phyloP scores from a whole-genome alignment of 176 grass and related monocot genomes.

The maize (Zea mays) region Zm-B73-REFERENCE-NAM-5.0 NC_050105.1:125841501-125842000 shows the following conservation, averaged over 20 bases:
- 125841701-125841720: not conserved
- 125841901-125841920: constrained; percentile 93
- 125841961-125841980: not conserved
- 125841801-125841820: not conserved
- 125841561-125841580: not conserved
- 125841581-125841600: no score
- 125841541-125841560: not conserved
- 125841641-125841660: constrained; percentile 18
- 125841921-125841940: constrained; percentile 94
- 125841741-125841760: not conserved
- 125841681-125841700: constrained; percentile 39
- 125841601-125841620: no score
- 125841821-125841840: constrained; percentile 7
- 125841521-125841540: no score
- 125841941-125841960: constrained; percentile 3
- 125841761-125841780: not conserved
- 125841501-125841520: no score
- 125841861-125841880: constrained; percentile 71
- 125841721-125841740: constrained; percentile 2
- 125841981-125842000: no score
- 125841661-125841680: not conserved
- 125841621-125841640: constrained; percentile 18
- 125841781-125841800: constrained; percentile 17
- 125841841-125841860: constrained; percentile 55
- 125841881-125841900: constrained; percentile 79